These are phyloP conservation scores for Debaryomycetaceae sp. DNA, from an alignment of 1,139 yeast genomes.

Conservation along the genomic window DNA sequence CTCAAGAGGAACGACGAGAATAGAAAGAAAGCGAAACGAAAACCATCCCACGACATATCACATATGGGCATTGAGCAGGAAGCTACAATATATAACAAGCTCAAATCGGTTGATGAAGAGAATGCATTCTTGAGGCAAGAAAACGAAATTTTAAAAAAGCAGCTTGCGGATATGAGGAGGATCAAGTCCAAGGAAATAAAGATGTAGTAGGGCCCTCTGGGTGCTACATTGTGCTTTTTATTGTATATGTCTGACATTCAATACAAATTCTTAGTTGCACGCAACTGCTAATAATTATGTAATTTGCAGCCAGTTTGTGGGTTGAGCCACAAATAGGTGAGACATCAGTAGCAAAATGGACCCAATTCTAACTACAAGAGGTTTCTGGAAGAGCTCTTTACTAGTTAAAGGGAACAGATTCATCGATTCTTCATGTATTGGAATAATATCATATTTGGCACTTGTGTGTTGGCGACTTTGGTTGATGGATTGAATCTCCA, in stretches of 20 bases:
- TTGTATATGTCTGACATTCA: neutral
- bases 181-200: neutral
- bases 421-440: neutral
- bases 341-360: neutral
- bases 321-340: neutral
- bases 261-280: neutral
- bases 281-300: neutral
- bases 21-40: slow-evolving; percentile 3
- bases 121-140: slow-evolving; percentile 4
- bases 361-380: no score
- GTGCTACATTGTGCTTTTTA: neutral
- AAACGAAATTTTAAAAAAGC: slow-evolving; percentile 5
- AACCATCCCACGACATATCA: slow-evolving; percentile 4
- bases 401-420: no score
- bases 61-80: neutral
- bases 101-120: slow-evolving; percentile 1
- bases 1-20: neutral
- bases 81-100: neutral
- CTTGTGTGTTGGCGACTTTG: neutral
- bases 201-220: neutral
- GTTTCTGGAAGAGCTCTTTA: no score
- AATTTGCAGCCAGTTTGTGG: slow-evolving; percentile 2
- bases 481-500: neutral
- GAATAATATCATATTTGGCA: neutral
- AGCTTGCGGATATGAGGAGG: neutral